Conservation (phyloP, 768 basidiomycete genomes). For the Boletus sensibilis region DNA sequence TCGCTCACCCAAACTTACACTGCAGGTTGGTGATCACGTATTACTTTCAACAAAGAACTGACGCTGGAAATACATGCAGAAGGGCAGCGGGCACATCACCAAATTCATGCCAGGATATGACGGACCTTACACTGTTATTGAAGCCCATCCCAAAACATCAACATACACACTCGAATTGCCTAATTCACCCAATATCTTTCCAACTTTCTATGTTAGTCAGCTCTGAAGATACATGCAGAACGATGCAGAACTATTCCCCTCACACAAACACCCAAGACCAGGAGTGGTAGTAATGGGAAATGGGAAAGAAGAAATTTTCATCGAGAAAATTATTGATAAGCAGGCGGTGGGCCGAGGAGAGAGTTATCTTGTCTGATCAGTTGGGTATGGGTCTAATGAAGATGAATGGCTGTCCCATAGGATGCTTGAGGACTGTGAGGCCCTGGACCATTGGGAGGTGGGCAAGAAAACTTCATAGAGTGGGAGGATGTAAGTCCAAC, state of each 20-base stretch:
- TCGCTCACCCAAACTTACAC: constrained; percentile 14
- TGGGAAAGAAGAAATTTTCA: background rate
- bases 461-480: too few relatives aligned
- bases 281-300: background rate
- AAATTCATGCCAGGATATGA: constrained; percentile 44
- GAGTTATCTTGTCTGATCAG: too few relatives aligned
- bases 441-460: too few relatives aligned
- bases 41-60: constrained; percentile 36
- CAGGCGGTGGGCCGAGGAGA: too few relatives aligned
- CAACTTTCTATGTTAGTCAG: constrained; percentile 38
- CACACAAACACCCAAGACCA: constrained; percentile 6
- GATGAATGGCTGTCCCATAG: too few relatives aligned
- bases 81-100: constrained; percentile 30
- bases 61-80: background rate
- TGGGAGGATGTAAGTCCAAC: too few relatives aligned
- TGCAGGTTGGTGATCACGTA: constrained; percentile 37
- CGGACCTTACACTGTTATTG: constrained; percentile 26
- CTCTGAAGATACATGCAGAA: constrained; percentile 33
- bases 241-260: constrained; percentile 39
- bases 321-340: too few relatives aligned
- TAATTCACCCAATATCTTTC: constrained; percentile 16
- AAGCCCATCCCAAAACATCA: constrained; percentile 16
- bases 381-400: too few relatives aligned
- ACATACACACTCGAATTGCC: constrained; percentile 27
- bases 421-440: too few relatives aligned